Conservation (phyloP, 2,329 filamentous ascomycete genomes). For the Fusarium paranaense region DNA sequence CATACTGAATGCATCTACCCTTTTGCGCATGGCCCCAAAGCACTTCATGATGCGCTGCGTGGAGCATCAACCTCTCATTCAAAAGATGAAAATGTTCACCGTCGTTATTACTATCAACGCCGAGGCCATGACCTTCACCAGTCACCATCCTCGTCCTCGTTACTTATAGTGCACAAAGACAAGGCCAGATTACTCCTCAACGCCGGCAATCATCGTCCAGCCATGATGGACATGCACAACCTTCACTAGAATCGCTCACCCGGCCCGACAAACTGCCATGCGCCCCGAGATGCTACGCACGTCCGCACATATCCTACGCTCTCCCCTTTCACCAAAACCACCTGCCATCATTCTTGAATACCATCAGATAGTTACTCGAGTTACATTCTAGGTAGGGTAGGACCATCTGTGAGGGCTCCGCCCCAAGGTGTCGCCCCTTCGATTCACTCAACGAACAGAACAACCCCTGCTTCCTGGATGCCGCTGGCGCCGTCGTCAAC, state of each 20-base stretch:
- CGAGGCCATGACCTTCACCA: background rate
- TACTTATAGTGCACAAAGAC: conserved; percentile 1
- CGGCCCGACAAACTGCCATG: conserved; percentile 16
- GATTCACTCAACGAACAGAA: conserved; percentile 40
- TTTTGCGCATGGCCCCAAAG: background rate
- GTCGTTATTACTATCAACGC: background rate
- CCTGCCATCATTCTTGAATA: conserved; percentile 42
- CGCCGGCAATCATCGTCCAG: conserved; percentile 25
- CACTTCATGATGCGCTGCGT: background rate
- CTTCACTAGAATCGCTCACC: conserved; percentile 25
- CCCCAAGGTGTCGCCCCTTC: conserved; percentile 29
- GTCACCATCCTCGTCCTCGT: background rate
- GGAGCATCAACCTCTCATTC: background rate
- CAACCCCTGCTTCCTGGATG: conserved; percentile 30
- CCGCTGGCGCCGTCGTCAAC: conserved; percentile 29
- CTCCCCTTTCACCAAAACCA: conserved; percentile 40
- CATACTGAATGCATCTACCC: background rate
- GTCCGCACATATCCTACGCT: conserved; percentile 35
- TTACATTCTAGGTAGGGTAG: conserved; percentile 47
- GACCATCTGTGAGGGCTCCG: conserved; percentile 29
- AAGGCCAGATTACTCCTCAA: conserved; percentile 21
- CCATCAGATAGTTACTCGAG: conserved; percentile 47
- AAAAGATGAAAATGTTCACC: background rate
- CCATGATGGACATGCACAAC: conserved; percentile 15
- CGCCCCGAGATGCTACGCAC: conserved; percentile 37